Base-by-base conservation (phyloP, 176 grass and related monocot genomes). In the Hordeum vulgare region DNA sequence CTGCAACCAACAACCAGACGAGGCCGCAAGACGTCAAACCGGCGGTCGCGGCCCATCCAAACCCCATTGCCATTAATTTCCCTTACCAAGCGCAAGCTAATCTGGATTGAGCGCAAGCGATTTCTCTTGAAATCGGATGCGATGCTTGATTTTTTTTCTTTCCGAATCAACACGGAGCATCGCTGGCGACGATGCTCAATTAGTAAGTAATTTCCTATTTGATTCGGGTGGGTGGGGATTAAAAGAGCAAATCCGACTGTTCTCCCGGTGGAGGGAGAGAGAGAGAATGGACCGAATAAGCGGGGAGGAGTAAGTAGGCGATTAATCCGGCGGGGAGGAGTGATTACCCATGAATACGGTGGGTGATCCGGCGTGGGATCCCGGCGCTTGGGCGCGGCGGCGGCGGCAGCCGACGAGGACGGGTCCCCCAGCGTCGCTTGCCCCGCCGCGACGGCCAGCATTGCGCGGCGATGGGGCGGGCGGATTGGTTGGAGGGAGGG, bases 341-440 rank as follows among this genome's bases (percentile, higher is more conserved):
- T 31, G 23, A 47, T 62, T 92, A 92, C 90, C 80, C 64, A 80
- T 63, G 80, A 70, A 57, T 89, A 92, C 56, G 90, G 87, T 41
- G 87, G 90, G 61, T 89, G 90, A 60, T 86, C 71, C 29, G 87
- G 90, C 31, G 80, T 84, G 26, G 68, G 84, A 14, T 40, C n/a
- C 14, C 61, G 69, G 10, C 6, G 62, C 81, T 37, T 80, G 70
- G 0, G 15, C 15, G 23, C 49, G 27, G 27, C 59, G 37, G 8
- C 42, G 28, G 31, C 0, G 11, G 63, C 28, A 29, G 33, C 18
- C 20, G 45, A 21, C n/a, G 47, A 37, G 20, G 45, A 39, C 33
- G 49, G n/a, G 11, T 51, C 35, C 81, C 26, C 9, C 66, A 17
- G 57, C 28, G 58, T 26, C 4, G 5, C 27, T 13, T 57, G 44